A percentile compares a stretch with the other conserved stretches of the same genome.
phyloP scores from a whole-genome alignment of 2,329 filamentous ascomycete genomes.

The Arthroderma uncinatum region DNA sequence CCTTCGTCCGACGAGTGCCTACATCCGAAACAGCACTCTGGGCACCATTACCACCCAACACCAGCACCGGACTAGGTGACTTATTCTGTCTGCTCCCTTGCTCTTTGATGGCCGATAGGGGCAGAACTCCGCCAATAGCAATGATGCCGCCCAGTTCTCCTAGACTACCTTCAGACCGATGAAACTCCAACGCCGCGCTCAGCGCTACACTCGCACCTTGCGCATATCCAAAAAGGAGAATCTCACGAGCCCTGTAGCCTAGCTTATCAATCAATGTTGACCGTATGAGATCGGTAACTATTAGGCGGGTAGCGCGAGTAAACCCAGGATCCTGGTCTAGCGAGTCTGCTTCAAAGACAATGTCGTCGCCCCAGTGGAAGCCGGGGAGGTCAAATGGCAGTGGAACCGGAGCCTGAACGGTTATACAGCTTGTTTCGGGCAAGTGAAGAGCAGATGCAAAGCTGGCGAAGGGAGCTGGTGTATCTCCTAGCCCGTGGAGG shows the following conservation, averaged over 20 bases:
- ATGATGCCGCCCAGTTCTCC: slow-evolving; percentile 30
- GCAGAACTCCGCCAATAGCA: slow-evolving; percentile 34
- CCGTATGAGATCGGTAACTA: slow-evolving; percentile 44
- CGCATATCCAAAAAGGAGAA: slow-evolving; percentile 56
- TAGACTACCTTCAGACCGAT: slow-evolving; percentile 10
- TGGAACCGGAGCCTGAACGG: slow-evolving; percentile 58
- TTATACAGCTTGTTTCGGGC: slow-evolving; percentile 65
- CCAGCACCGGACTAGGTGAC: slow-evolving; percentile 32
- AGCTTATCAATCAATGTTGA: slow-evolving; percentile 44
- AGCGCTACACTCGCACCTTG: slow-evolving; percentile 56
- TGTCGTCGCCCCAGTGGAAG: slow-evolving; percentile 60
- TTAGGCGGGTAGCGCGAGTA: slow-evolving; percentile 34
- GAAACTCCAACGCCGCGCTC: slow-evolving; percentile 41
- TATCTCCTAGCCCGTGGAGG: slow-evolving; percentile 76
- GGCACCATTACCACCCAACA: slow-evolving; percentile 32
- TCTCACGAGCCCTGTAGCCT: slow-evolving; percentile 49
- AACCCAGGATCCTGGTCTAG: slow-evolving; percentile 55
- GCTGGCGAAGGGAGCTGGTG: slow-evolving; percentile 53
- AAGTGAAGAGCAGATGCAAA: slow-evolving; percentile 60
- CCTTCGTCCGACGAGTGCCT: slow-evolving; percentile 52
- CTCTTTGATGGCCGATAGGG: slow-evolving; percentile 25
- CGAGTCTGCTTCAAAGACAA: slow-evolving; percentile 45
- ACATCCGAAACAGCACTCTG: slow-evolving; percentile 48
- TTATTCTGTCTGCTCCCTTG: slow-evolving; percentile 19
- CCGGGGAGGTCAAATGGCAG: slow-evolving; percentile 59